phyloP scores from a whole-genome alignment of 2,329 filamentous ascomycete species.

The Sarocladium strictum region DNA sequence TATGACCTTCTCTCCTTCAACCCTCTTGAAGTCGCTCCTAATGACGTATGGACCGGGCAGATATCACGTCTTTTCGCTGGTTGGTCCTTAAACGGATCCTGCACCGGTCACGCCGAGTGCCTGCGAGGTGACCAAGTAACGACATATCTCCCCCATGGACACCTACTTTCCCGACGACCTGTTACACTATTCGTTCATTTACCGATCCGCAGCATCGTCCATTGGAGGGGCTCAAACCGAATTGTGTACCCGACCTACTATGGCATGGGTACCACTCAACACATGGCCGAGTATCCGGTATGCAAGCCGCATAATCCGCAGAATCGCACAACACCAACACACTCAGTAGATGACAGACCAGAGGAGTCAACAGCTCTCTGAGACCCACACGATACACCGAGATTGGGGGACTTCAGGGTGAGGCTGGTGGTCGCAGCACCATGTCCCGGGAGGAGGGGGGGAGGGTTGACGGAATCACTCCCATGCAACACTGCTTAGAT shows the following conservation, averaged over 20 bases:
- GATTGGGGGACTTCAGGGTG: neutral
- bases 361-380: neutral
- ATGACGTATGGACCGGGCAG: neutral
- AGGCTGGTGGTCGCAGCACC: neutral
- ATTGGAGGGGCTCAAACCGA: no score
- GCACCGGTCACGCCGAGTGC: neutral
- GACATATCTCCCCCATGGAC: no score
- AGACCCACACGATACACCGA: constrained; percentile 1
- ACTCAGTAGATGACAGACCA: no score
- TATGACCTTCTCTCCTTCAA: no score
- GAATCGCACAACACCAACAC: neutral
- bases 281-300: no score
- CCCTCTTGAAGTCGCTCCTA: no score
- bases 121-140: no score
- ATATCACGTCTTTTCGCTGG: neutral
- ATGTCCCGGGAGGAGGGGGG: neutral
- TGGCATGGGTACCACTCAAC: neutral
- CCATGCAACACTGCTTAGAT: neutral
- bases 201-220: no score
- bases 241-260: no score
- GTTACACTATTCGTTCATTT: no score
- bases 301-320: no score
- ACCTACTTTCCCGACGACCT: no score
- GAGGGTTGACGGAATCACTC: neutral
- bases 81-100: neutral